Base-by-base conservation (phyloP, 441 rosid species). In the Hura crepitans region DNA sequence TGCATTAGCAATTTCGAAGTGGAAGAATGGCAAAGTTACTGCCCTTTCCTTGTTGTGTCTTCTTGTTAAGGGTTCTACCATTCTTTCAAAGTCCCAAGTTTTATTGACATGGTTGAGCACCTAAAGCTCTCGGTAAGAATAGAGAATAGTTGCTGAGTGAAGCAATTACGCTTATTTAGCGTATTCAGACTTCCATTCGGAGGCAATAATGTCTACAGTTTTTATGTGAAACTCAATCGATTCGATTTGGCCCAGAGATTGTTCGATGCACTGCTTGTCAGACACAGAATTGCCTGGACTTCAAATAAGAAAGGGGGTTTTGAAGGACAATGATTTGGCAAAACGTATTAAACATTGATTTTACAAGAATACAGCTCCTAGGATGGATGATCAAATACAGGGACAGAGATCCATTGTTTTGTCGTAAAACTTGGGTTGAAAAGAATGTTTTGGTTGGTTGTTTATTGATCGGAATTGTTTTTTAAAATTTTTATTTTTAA, bases 201-300 rank as follows among this genome's bases (percentile, higher is more conserved):
- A 62, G 76, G 73, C 10, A 73, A 81, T 54, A 78, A 81, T 73
- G 74, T 77, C 6, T 22, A 72, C 0, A 72, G 39, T 0, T 20
- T 77, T 2, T 81, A 75, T 12, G 31, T 67, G 0, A 77, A 77
- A 65, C 75, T 69, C 30, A 11, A 33, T 8, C 69, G 62, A 70
- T 22, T 72, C 6, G 72, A 62, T 28, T 43, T 57, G 31, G 81
- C 79, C 31, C 68, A 65, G 47, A 69, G 22, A 47, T n/a, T 77
- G 74, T 77, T 77, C 23, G 81, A 80, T 58, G 72, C 45, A 72
- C 77, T 75, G 74, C 77, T 45, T 66, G 65, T 57, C 0, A 77
- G 79, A 66, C 72, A 70, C 23, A 70, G 77, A 0, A 63, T 80
- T 15, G 75, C 81, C 27, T 77, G 79, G 83, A 80, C 81, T 66